These are phyloP conservation scores for Ogataea neopini DNA, from an alignment of 805 yeast species.

Conservation along the genomic window DNA sequence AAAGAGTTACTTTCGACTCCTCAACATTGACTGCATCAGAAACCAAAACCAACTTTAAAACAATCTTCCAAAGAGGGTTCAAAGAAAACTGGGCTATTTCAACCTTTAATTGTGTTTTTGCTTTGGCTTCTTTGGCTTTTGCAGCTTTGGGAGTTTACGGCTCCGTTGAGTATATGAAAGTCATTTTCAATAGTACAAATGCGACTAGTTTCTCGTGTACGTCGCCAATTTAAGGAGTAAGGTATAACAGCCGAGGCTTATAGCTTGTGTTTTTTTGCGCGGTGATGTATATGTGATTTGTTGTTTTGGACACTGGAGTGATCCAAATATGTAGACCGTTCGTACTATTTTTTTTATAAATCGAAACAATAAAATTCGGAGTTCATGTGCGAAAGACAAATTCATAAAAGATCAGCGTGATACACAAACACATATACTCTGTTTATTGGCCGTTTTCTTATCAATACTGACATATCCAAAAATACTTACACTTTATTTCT, in stretches of 20 bases:
- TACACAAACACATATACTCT: too few relatives aligned
- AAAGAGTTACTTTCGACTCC: slow-evolving; percentile 11
- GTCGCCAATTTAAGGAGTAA: slow-evolving; percentile 26
- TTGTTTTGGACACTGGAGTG: too few relatives aligned
- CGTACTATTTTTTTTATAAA: too few relatives aligned
- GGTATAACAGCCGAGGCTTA: too few relatives aligned
- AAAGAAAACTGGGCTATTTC: slow-evolving; percentile 19
- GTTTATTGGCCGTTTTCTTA: background rate
- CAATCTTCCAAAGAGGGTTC: slow-evolving; percentile 20
- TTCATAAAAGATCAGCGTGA: too few relatives aligned
- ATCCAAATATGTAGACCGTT: too few relatives aligned
- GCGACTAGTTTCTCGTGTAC: slow-evolving; percentile 36
- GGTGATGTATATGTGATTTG: too few relatives aligned
- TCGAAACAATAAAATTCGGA: too few relatives aligned
- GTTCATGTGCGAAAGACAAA: too few relatives aligned
- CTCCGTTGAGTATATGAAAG: slow-evolving; percentile 30
- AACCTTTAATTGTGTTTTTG: slow-evolving; percentile 24
- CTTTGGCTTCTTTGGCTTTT: slow-evolving; percentile 28
- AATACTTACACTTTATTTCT: too few relatives aligned
- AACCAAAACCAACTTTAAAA: slow-evolving; percentile 2
- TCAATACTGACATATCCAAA: too few relatives aligned
- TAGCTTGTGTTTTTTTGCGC: too few relatives aligned
- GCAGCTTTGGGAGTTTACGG: slow-evolving; percentile 35
- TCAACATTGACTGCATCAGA: slow-evolving; percentile 11
- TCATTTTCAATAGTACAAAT: slow-evolving; percentile 27